Base-by-base conservation (phyloP, 805 yeast species). In the Starmerella riodocensis region DNA sequence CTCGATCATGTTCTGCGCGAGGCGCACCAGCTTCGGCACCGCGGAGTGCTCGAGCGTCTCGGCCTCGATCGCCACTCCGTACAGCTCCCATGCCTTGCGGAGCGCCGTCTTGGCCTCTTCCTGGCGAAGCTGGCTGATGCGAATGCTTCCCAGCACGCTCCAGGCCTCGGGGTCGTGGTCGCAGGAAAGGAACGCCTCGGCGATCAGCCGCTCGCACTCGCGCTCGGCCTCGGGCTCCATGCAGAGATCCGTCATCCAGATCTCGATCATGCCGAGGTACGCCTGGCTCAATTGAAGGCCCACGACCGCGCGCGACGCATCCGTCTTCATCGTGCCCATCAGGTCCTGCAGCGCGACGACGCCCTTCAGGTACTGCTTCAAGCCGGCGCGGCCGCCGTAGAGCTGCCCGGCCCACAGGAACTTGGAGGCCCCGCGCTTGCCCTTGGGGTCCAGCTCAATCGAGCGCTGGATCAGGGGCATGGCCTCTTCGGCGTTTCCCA, bases 181-280 rank as follows among this genome's bases (percentile, higher is more conserved):
- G 18, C 64, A 64, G 25, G 81, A 59, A 37, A 70, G 60, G 53
- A 83, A 59, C 1, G 93, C 74, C 49, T 70, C 71, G 9, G 70
- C 59, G 39, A 86, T 77, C 48, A 82, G 65, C 40, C 66, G 66
- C 51, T 85, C 80, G 61, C 97, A 91, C 57, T 74, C 69, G 7
- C 57, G 18, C 60, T 91, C 97, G 2, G 97, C 97, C 49, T 78
- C 76, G 3, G 74, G 74, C 53, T 83, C 93, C 94, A 86, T 84
- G 64, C 97, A 86, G 47, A 86, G 64, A 63, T 88, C 96, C 1
- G 97, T 88, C 96, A 85, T 83, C 94, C 94, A 86, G 35, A 55
- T 53, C 47, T 88, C 98, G 53, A 91, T 80, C 63, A 78, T 70
- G 6, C 94, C 77, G 49, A 88, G 76, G 21, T 83, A 63, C 0